phyloP scores from a whole-genome alignment of 495 filamentous ascomycete genomes.

The Annulohypoxylon bovei region DNA sequence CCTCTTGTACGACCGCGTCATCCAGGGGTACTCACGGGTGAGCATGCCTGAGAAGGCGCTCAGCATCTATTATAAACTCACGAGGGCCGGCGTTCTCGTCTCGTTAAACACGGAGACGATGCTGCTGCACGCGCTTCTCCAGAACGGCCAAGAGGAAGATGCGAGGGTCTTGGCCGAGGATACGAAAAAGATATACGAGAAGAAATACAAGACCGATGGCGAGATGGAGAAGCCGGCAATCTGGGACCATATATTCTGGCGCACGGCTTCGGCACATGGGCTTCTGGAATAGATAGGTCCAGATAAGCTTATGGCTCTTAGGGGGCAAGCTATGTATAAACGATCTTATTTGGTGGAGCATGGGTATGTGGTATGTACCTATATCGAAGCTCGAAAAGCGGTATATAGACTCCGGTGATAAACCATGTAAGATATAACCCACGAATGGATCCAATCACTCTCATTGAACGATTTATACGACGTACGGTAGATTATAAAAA shows the following conservation, averaged over 20 bases:
- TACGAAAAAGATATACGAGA: conserved; percentile 47
- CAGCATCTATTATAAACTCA: conserved; percentile 57
- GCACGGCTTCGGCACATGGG: conserved; percentile 46
- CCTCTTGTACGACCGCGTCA: conserved; percentile 73
- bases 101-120: conserved; percentile 56
- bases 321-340: neutral
- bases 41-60: conserved; percentile 63
- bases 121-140: conserved; percentile 59
- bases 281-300: conserved; percentile 37
- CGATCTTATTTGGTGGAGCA: neutral
- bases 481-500: neutral
- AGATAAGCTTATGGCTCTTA: neutral
- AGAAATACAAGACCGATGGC: conserved; percentile 15
- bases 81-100: conserved; percentile 50
- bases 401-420: neutral
- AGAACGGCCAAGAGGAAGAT: conserved; percentile 48
- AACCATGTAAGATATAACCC: neutral
- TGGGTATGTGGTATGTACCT: neutral
- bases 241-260: conserved; percentile 59
- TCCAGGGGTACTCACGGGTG: conserved; percentile 66
- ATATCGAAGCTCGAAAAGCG: neutral
- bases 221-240: conserved; percentile 31
- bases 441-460: neutral
- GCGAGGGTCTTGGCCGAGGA: conserved; percentile 50
- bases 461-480: neutral